Evolutionary conservation across 352 stramenopile species (phyloP), one percentile per base, ranked within the genome.

Genomic region (Aphanomyces euteiches): DNA sequence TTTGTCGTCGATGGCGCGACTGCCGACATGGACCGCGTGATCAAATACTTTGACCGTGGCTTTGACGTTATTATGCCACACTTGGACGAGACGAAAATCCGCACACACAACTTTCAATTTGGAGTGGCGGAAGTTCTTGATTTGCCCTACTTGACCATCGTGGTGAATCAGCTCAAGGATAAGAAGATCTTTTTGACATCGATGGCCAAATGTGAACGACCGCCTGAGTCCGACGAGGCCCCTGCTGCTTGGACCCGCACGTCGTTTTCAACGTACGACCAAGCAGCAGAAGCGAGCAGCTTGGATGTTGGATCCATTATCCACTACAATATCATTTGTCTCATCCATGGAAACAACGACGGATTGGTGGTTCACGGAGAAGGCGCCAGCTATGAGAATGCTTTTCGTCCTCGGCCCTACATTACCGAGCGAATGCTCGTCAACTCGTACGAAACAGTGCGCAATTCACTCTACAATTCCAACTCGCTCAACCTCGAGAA

Each of bases 381-480:
- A 58, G 50, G 50, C 5, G 12, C 50, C 50, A 58, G 36, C 50
- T 58, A 58, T 34, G 50, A 13, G 5, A 15, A 36, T 7, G 50
- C 50, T 12, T 58, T 58, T 21, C 50, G 50, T 7, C 5, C 6
- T 15, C 50, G 50, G 6, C 50, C 50, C 12, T 36, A 15, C 17
- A 58, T 58, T 21, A 58, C 50, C 12, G 50, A 58, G 12, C 50
- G 50, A 7, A 58, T 58, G 50, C 50, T 58, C 50, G 17, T 58
- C 50, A 58, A 58, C 17, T 58, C 50, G 50, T 58, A 36, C 50
- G 50, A 58, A 21, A 36, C 50, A 5, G 50, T 58, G 15, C n/a
- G 36, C 15, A 58, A 58, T 21, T 13, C n/a, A 13, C 12, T 58
- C 12, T 58, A 58, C 50, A 58, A 6, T 7, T 36, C n/a, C 50